These are phyloP conservation scores for Achaetomiella virescens DNA, from an alignment of 495 filamentous ascomycete species.

Conservation along the genomic window DNA sequence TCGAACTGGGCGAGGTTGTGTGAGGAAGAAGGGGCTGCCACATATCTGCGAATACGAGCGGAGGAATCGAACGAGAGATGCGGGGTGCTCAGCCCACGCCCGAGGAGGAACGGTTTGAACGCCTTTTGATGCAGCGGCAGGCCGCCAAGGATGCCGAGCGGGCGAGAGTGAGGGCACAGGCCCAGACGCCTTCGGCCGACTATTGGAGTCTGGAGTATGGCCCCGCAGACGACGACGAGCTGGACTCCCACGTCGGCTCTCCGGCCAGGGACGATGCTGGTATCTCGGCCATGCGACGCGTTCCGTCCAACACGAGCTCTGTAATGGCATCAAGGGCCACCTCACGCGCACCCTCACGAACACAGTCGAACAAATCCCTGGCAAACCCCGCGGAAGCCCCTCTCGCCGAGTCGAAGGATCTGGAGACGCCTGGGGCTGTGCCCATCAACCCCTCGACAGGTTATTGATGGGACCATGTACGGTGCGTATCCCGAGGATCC, in stretches of 20 bases:
- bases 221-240: constrained; percentile 55
- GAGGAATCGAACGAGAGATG: constrained; percentile 64
- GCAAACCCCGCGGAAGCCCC: constrained; percentile 41
- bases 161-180: constrained; percentile 35
- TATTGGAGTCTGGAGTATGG: constrained; percentile 80
- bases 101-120: constrained; percentile 58
- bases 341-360: constrained; percentile 42
- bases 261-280: constrained; percentile 27
- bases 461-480: constrained; percentile 68
- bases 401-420: constrained; percentile 41
- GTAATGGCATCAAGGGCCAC: constrained; percentile 33
- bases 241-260: constrained; percentile 34
- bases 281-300: neutral
- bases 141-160: constrained; percentile 50
- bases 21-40: constrained; percentile 78
- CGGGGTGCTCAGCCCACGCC: constrained; percentile 52
- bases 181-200: constrained; percentile 43
- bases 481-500: constrained; percentile 59
- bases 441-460: constrained; percentile 40
- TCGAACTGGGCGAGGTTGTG: constrained; percentile 85
- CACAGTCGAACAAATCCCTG: constrained; percentile 39
- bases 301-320: constrained; percentile 23
- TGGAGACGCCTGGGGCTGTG: constrained; percentile 39
- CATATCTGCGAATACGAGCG: constrained; percentile 80
- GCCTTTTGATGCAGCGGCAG: constrained; percentile 50